Percentiles rank a stretch among this genome's conserved stretches.
Evolutionary conservation across 2,329 filamentous ascomycete species (phyloP).

Genomic region (Periconia digitata): DNA sequence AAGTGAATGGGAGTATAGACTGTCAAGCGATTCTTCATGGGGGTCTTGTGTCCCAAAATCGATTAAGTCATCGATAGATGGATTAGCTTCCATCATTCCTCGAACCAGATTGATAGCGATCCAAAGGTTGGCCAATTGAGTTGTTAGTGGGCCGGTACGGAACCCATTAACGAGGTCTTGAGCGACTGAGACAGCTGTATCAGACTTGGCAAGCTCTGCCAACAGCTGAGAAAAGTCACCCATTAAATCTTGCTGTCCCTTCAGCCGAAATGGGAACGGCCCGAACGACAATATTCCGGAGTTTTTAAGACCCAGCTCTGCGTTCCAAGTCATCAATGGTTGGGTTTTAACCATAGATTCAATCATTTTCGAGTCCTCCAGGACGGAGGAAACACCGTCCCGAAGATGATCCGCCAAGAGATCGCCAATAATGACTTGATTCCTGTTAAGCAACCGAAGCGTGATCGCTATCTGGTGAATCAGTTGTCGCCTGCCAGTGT

Average conservation of each 20-base stretch:
- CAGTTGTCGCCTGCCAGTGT: conserved; percentile 70
- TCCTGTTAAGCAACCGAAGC: conserved; percentile 64
- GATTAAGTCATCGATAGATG: conserved; percentile 67
- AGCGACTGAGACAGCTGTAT: conserved; percentile 55
- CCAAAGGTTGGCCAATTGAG: conserved; percentile 75
- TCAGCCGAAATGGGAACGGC: conserved; percentile 59
- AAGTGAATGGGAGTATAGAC: conserved; percentile 71
- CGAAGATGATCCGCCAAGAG: conserved; percentile 69
- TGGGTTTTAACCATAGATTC: conserved; percentile 19
- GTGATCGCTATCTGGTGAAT: conserved; percentile 77
- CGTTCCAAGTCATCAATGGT: conserved; percentile 11
- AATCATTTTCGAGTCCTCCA: conserved; percentile 41
- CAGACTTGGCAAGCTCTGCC: conserved; percentile 55
- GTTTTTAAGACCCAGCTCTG: conserved; percentile 16
- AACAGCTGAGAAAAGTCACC: conserved; percentile 61
- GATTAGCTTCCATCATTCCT: conserved; percentile 53
- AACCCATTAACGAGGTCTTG: conserved; percentile 66
- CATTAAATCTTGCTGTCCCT: conserved; percentile 68
- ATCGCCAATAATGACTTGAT: conserved; percentile 67
- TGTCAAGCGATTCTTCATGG: conserved; percentile 50
- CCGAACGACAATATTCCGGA: conserved; percentile 50
- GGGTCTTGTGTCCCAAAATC: conserved; percentile 48
- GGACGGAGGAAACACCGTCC: conserved; percentile 66
- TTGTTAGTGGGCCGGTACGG: conserved; percentile 59
- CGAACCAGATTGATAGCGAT: conserved; percentile 72